These are phyloP conservation scores for Phytophthora capsici DNA, from an alignment of 352 stramenopile genomes.

Conservation along the genomic window DNA sequence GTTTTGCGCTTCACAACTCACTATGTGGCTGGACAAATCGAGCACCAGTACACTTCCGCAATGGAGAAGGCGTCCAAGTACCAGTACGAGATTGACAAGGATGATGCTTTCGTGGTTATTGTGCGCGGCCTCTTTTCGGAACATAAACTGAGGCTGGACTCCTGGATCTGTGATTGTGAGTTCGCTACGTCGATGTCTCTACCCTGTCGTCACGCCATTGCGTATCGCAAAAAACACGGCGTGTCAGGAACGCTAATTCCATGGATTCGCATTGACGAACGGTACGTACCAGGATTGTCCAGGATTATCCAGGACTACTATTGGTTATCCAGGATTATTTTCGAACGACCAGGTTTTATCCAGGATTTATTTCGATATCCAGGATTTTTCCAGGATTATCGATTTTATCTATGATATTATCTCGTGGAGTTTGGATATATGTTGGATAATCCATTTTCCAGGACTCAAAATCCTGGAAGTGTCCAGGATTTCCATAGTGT, in stretches of 20 bases:
- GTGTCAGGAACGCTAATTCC: not conserved
- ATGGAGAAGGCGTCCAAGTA: not conserved
- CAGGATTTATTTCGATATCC: too few species aligned
- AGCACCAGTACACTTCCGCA: not conserved
- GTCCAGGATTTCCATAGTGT: too few species aligned
- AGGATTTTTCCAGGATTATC: too few species aligned
- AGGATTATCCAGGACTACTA: too few species aligned
- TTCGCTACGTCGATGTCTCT: constrained; percentile 22
- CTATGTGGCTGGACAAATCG: not conserved
- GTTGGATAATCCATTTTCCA: too few species aligned
- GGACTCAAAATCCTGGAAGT: too few species aligned
- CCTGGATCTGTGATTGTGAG: constrained; percentile 23
- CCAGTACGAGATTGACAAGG: not conserved
- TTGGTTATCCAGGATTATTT: not conserved
- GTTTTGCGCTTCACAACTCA: not conserved
- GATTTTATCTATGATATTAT: too few species aligned
- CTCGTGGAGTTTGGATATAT: too few species aligned
- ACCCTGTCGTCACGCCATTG: constrained; percentile 18
- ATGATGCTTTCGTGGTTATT: not conserved
- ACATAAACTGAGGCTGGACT: not conserved
- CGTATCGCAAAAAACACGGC: constrained; percentile 6
- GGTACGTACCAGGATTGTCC: constrained; percentile 2
- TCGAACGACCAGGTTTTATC: too few species aligned
- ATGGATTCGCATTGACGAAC: constrained; percentile 2
- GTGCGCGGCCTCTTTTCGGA: too few species aligned